Evolutionary conservation across 1,284 basidiomycete genomes (phyloP).

Genomic region (Ceratobasidium sp.): DNA sequence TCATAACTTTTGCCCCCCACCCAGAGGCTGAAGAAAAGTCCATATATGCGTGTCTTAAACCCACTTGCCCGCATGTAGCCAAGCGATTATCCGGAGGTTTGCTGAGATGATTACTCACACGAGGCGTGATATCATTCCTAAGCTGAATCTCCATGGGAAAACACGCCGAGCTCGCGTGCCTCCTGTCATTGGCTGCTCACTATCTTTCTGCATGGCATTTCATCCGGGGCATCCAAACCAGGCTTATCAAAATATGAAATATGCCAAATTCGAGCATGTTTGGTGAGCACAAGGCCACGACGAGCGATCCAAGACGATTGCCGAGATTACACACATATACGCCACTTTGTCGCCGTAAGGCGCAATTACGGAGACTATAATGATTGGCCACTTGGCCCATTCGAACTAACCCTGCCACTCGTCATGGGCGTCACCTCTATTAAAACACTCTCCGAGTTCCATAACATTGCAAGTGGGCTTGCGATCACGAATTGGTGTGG

Average conservation of each 20-base stretch:
- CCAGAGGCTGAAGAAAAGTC: too few relatives aligned
- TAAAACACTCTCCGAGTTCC: not conserved
- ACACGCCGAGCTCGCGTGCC: too few relatives aligned
- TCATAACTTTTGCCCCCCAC: too few relatives aligned
- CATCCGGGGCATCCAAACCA: too few relatives aligned
- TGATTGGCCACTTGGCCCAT: not conserved
- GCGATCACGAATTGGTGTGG: not conserved
- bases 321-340: not conserved
- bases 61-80: too few relatives aligned
- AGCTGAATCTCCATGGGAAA: not conserved
- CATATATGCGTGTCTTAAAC: too few relatives aligned
- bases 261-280: too few relatives aligned
- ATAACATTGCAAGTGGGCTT: not conserved
- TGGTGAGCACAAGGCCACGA: too few relatives aligned
- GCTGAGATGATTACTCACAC: not conserved
- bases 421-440: slow-evolving; percentile 7
- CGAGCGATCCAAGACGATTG: too few relatives aligned
- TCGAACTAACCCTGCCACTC: not conserved
- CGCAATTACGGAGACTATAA: not conserved
- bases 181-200: too few relatives aligned
- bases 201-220: too few relatives aligned
- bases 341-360: not conserved
- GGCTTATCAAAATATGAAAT: too few relatives aligned
- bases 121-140: not conserved
- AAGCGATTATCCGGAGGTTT: not conserved